A percentile compares a stretch with the other conserved stretches of the same genome.
Conservation (phyloP, 2,329 filamentous ascomycete genomes). For the Colletotrichum gigasporum region DNA sequence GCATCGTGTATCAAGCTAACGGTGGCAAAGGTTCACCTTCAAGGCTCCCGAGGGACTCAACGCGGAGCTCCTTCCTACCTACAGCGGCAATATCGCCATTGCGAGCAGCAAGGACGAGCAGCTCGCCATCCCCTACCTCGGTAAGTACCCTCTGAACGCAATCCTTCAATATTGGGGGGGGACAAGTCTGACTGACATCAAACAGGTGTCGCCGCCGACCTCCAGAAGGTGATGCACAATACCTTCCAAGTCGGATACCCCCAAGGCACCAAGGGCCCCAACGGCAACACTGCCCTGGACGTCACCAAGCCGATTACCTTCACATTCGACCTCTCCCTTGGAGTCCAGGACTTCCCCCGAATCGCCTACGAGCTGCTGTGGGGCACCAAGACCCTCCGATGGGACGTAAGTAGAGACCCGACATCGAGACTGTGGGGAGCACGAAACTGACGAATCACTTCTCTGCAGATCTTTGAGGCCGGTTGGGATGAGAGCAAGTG, state of each 20-base stretch:
- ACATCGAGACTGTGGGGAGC: not conserved
- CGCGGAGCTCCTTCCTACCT: conserved; percentile 40
- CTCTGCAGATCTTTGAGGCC: conserved; percentile 45
- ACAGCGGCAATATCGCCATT: conserved; percentile 44
- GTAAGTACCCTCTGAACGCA: not conserved
- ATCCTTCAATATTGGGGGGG: too few relatives aligned
- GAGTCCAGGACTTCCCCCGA: conserved; percentile 37
- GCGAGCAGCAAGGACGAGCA: conserved; percentile 42
- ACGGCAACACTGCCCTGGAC: not conserved
- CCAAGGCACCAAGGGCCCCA: conserved; percentile 14
- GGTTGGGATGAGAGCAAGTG: conserved; percentile 51
- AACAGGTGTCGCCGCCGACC: conserved; percentile 27
- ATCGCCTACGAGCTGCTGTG: conserved; percentile 35
- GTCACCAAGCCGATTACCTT: conserved; percentile 26
- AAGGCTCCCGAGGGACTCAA: conserved; percentile 12
- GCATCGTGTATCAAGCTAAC: too few relatives aligned
- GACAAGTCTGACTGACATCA: not conserved
- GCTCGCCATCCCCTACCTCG: conserved; percentile 43
- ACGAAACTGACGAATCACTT: not conserved
- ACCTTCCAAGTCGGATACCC: conserved; percentile 12
- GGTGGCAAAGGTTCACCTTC: conserved; percentile 19
- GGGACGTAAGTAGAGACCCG: conserved; percentile 33
- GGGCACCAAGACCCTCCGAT: conserved; percentile 36
- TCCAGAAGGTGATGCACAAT: conserved; percentile 9
- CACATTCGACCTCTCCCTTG: conserved; percentile 36